Evolutionary conservation across 768 basidiomycete species (phyloP), one percentile per base, ranked within the genome.

Genomic region (Phanerochaete sordida): DNA sequence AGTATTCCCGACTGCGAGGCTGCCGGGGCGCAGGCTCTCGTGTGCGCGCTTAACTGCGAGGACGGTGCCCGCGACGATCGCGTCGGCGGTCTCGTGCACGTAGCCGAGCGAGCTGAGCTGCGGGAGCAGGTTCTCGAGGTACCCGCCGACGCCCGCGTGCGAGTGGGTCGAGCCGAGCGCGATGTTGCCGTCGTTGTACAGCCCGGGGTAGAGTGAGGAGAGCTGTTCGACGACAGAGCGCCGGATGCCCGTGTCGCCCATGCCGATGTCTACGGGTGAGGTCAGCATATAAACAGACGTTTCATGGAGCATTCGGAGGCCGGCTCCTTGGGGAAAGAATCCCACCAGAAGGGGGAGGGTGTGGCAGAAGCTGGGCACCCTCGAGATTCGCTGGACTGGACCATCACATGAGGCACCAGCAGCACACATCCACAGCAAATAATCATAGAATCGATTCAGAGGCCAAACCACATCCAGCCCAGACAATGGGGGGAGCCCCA

Each of bases 191-290:
- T 86, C 74, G 12, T 77, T 83, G 73, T 91, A 93, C 1, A 91
- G 61, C 0, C 83, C 84, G 1, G 86, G 83, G 67, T 81, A 89
- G 46, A 79, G 72, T 11, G 77, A 63, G 7, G 84, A 78, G 11
- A 92, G 78, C 43, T 80, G 73, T 3, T 77, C 69, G 28, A 92
- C 80, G 64, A 93, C 84, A 15, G 83, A 81, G 27, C 88, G 84
- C 31, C 90, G 85, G 37, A 90, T 75, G 26, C 89, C 90, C 2
- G 82, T 84, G 71, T 91, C 91, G 12, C 90, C 90, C 87, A 91
- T 90, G 44, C 84, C 88, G 53, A 91, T 90, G 69, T 93, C 90
- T 86, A n/a, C n/a, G n/a, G n/a, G n/a, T n/a, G n/a, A n/a, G n/a
- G n/a, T n/a, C n/a, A n/a, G n/a, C n/a, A n/a, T n/a, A n/a, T n/a